phyloP scores from a whole-genome alignment of 1,284 basidiomycete species.

The Cronartium ribicola region DNA sequence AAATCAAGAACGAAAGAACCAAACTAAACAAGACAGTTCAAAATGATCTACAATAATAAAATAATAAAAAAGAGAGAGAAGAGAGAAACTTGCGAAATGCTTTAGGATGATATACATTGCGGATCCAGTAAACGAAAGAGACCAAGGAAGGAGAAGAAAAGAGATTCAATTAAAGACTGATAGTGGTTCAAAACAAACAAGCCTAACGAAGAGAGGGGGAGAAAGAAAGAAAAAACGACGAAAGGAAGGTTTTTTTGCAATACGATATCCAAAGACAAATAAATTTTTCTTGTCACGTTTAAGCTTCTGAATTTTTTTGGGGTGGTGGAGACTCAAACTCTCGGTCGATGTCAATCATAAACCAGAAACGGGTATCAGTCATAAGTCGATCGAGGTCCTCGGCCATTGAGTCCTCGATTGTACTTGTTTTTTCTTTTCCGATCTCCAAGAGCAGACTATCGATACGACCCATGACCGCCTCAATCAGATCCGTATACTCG shows the following conservation, averaged over 20 bases:
- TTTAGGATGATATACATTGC: background rate
- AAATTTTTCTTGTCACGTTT: too few relatives aligned
- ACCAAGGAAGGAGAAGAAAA: background rate
- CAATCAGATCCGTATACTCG: slow-evolving; percentile 20
- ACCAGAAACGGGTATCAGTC: slow-evolving; percentile 30
- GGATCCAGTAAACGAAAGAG: background rate
- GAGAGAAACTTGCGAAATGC: background rate
- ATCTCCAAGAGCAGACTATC: slow-evolving; percentile 4
- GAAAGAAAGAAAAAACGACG: background rate
- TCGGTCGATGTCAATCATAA: slow-evolving; percentile 19
- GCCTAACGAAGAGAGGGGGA: background rate
- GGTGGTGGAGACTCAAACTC: too few relatives aligned
- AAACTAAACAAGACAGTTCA: background rate
- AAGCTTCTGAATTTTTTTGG: too few relatives aligned
- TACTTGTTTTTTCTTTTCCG: background rate
- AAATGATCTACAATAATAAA: background rate
- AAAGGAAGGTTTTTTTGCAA: background rate
- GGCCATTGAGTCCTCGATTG: slow-evolving; percentile 4
- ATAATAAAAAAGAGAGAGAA: background rate
- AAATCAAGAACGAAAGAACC: background rate
- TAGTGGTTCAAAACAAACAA: background rate
- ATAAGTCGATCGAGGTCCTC: slow-evolving; percentile 21
- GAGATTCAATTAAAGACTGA: background rate
- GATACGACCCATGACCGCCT: slow-evolving; percentile 12
- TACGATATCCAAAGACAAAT: background rate